These are phyloP conservation scores for Hemileia vastatrix DNA, from an alignment of 1,284 basidiomycete species.

Conservation along the genomic window DNA sequence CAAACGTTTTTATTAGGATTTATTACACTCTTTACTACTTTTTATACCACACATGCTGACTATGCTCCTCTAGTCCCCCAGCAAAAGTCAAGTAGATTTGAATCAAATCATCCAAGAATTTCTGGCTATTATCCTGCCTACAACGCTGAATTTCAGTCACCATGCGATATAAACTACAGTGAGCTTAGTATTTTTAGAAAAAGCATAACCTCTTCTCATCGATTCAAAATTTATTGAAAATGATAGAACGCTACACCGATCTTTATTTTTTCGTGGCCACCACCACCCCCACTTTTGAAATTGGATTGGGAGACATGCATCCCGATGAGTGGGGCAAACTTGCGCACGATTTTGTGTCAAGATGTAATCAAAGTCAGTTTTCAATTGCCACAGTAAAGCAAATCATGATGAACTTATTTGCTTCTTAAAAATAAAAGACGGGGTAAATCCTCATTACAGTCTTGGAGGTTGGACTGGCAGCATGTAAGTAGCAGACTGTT, in stretches of 20 bases:
- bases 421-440: background rate
- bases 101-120: too few species aligned
- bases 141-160: background rate
- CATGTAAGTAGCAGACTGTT: background rate
- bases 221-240: background rate
- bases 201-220: background rate
- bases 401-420: background rate
- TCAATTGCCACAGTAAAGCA: background rate
- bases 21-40: too few species aligned
- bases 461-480: slow-evolving; percentile 17
- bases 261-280: slow-evolving; percentile 14
- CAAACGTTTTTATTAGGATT: too few species aligned
- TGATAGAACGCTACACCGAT: slow-evolving; percentile 15
- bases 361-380: slow-evolving; percentile 12
- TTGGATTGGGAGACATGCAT: background rate
- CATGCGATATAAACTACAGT: slow-evolving; percentile 17
- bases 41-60: too few species aligned
- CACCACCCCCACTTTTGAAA: slow-evolving; percentile 10
- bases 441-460: slow-evolving; percentile 2
- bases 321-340: slow-evolving; percentile 8
- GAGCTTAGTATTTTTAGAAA: background rate
- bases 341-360: slow-evolving; percentile 6
- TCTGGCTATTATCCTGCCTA: slow-evolving; percentile 16
- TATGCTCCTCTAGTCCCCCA: too few species aligned
- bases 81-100: too few species aligned